These are phyloP conservation scores for Yamadazyma phyllophila DNA, from an alignment of 805 yeast genomes.

Conservation along the genomic window DNA sequence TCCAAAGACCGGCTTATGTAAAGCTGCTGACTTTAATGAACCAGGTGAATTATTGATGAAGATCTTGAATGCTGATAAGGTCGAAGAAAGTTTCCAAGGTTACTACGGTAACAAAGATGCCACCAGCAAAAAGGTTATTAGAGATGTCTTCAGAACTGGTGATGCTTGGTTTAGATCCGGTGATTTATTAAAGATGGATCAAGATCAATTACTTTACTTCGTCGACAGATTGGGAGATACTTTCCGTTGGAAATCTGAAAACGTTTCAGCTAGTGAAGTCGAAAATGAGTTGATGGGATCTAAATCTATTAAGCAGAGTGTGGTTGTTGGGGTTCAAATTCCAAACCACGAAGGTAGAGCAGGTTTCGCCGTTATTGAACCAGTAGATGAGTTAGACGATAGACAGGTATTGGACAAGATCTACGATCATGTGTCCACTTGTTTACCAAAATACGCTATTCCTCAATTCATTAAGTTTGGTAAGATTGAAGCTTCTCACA, in stretches of 20 bases:
- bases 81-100: constrained; percentile 84
- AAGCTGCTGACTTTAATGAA: constrained; percentile 52
- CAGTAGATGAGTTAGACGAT: constrained; percentile 33
- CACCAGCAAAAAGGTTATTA: constrained; percentile 69
- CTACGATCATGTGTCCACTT: constrained; percentile 26
- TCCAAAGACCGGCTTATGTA: constrained; percentile 60
- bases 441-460: constrained; percentile 79
- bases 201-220: constrained; percentile 69
- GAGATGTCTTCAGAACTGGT: constrained; percentile 75
- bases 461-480: constrained; percentile 75
- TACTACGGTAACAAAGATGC: constrained; percentile 79
- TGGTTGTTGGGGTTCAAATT: constrained; percentile 83
- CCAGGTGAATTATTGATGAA: constrained; percentile 88
- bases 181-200: constrained; percentile 71
- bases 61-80: constrained; percentile 58
- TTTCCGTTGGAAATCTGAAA: constrained; percentile 94
- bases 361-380: constrained; percentile 79
- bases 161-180: constrained; percentile 93
- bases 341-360: constrained; percentile 94
- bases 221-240: constrained; percentile 95
- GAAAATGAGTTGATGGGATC: constrained; percentile 66
- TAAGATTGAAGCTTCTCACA: constrained; percentile 66
- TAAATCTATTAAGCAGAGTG: constrained; percentile 55
- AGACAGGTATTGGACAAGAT: constrained; percentile 29
- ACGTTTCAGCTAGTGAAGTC: constrained; percentile 90